phyloP scores from a whole-genome alignment of 1,139 yeast genomes.

The Geotrichum bryndzae region DNA sequence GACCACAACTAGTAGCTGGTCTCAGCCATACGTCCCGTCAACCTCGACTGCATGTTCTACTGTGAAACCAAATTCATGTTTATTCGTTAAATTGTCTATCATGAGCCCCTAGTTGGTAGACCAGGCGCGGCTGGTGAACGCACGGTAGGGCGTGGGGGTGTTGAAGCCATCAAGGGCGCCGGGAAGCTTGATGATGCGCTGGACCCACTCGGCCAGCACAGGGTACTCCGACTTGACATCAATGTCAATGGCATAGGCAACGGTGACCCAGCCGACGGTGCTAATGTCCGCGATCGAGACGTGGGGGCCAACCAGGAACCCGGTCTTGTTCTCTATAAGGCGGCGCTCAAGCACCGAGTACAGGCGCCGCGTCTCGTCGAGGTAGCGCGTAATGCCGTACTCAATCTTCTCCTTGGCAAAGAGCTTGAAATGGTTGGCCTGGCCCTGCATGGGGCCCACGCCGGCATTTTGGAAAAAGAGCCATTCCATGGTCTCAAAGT shows the following conservation, averaged over 20 bases:
- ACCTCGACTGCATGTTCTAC: too few species aligned
- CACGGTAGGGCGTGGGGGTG: conserved; percentile 9
- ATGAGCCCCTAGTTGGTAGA: neutral
- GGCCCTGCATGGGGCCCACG: conserved; percentile 58
- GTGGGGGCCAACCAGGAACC: conserved; percentile 55
- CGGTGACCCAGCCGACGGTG: conserved; percentile 38
- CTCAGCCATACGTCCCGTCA: too few species aligned
- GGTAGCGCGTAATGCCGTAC: conserved; percentile 49
- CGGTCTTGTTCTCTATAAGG: conserved; percentile 42
- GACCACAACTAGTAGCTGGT: neutral
- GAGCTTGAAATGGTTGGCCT: conserved; percentile 44
- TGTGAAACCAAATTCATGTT: too few species aligned
- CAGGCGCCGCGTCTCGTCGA: conserved; percentile 47
- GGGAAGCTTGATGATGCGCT: conserved; percentile 37
- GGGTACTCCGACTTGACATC: conserved; percentile 43
- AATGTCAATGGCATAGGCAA: conserved; percentile 30
- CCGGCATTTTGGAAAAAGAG: conserved; percentile 54
- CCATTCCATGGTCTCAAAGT: conserved; percentile 49
- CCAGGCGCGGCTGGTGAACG: conserved; percentile 13
- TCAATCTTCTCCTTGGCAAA: conserved; percentile 45
- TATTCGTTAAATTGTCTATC: too few species aligned
- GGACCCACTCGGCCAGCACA: conserved; percentile 42
- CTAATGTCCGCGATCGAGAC: conserved; percentile 51
- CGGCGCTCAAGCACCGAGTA: conserved; percentile 49
- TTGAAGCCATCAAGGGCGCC: conserved; percentile 38